A percentile compares a stretch with the other conserved stretches of the same genome.
Conservation (phyloP, 805 yeast species). For the Starmera dryadoides region DNA sequence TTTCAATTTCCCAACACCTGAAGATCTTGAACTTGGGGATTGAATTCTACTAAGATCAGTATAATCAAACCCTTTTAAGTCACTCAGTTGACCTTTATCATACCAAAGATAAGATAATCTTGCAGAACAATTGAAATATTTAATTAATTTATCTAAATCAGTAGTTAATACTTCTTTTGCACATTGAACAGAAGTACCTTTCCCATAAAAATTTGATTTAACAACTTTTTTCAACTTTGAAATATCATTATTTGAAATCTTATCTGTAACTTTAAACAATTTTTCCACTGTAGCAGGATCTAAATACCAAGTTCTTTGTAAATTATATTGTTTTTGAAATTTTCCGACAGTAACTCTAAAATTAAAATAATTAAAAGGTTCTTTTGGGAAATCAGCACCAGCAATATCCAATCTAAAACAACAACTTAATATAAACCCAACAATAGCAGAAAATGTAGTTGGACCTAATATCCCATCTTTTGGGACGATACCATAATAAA, state of each 20-base stretch:
- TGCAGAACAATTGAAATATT: conserved; percentile 22
- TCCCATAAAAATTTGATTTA: conserved; percentile 53
- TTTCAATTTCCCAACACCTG: conserved; percentile 20
- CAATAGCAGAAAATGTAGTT: conserved; percentile 65
- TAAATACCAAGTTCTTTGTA: conserved; percentile 43
- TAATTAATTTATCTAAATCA: conserved; percentile 25
- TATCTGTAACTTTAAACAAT: conserved; percentile 39
- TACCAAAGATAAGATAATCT: conserved; percentile 37
- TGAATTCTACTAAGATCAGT: conserved; percentile 3
- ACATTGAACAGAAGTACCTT: conserved; percentile 25
- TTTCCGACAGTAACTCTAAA: conserved; percentile 62
- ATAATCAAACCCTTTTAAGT: conserved; percentile 20
- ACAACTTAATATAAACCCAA: conserved; percentile 70
- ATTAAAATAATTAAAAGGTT: conserved; percentile 71
- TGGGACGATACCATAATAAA: conserved; percentile 28
- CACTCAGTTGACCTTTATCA: conserved; percentile 38
- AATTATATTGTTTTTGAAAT: conserved; percentile 66
- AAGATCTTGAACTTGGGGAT: conserved; percentile 4
- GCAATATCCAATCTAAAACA: conserved; percentile 56
- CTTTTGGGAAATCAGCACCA: conserved; percentile 64
- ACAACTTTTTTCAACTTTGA: conserved; percentile 58
- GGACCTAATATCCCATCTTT: conserved; percentile 55
- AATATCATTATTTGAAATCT: conserved; percentile 33
- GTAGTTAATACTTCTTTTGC: conserved; percentile 31
- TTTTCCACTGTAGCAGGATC: conserved; percentile 50